Base-by-base conservation (phyloP, 768 basidiomycete genomes). In the Leucocoprinus leucothites region DNA sequence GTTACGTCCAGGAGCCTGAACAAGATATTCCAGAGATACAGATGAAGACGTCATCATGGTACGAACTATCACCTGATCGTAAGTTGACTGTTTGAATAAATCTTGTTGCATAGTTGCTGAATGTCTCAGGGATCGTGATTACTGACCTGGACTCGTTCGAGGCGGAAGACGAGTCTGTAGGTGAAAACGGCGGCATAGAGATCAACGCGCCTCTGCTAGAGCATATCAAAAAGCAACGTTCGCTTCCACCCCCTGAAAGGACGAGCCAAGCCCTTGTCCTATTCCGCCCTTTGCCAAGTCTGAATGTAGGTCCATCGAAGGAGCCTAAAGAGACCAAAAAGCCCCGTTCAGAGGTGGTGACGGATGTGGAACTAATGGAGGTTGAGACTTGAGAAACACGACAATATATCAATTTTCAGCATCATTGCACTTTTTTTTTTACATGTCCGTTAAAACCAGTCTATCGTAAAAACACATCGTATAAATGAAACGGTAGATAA, bases 1-100 rank as follows among this genome's bases (percentile, higher is more conserved):
- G 64, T 34, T 69, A 69, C 19, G 62, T 78, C 6, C 53, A 61
- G 13, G 61, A 65, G 42, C 80, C 82, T 58, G 80, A 81, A 50
- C 68, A 69, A 0, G 50, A 61, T 16, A 61, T 71, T 8, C 77
- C 71, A 18, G 87, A 89, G 52, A 72, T 84, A 2, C 79, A 75
- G 44, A 91, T 91, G 88, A 82, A 81, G 57, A 61, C 66, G 8
- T 74, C 75, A 8, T 80, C 83, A 26, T 87, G 84, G 84, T 87
- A 84, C 63, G 86, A 86, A 64, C 77, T 81, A 3, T 87, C 87
- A 63, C 84, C 80, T 60, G 81, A 87, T 64, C 73, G 89, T 90
- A 67, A 61, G 84, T 77, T 19, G n/a, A n/a, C n/a, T n/a, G n/a
- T n/a, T n/a, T 8, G 14, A 8, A 9, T 4, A 34, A 31, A 1